Base-by-base conservation (phyloP, 805 yeast genomes). In the Ascoidea rubescens region DNA sequence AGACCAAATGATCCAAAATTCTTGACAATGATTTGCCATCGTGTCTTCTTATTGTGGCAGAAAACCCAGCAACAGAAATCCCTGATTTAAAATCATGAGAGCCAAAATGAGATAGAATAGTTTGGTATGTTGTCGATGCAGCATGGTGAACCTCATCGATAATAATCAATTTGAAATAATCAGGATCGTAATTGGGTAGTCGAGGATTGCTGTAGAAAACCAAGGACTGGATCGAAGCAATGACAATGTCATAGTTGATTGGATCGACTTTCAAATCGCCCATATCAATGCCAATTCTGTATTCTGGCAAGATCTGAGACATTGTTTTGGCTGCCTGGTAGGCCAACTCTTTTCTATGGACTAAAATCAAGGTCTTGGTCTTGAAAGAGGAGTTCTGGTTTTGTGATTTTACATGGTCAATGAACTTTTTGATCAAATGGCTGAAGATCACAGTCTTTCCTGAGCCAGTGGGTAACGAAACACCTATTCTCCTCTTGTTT, bases 91-190 rank as follows among this genome's bases (percentile, higher is more conserved):
- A 57, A 1, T 61, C 56, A 42, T 60, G 56, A 5, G 82, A 82
- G 0, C 70, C 69, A 59, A 90, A 87, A 59, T 86, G 72, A 4
- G 70, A 63, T 51, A 87, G 62, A 1, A 89, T 71, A 33, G 72
- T 71, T 16, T 66, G 48, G 69, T 90, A 91, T 0, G 89, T 72
- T 14, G 64, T 61, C 0, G 96, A 88, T 0, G 86, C 84, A 0
- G 95, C 82, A 65, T 90, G 97, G 62, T 90, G 98, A 46, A 96
- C 95, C 63, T 90, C 98, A 66, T 90, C 98, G 2, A 90, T 71
- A 21, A 90, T 79, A 16, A 91, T 76, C 37, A 89, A 71, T 61
- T 87, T 84, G 67, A 75, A 83, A n/a, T 77, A 76, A 2, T 52
- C 49, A 0, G 90, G 83, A 52, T 77, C 64, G 59, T 82, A 84